Percentiles rank a stretch among this genome's conserved stretches.
Conservation (phyloP, 805 yeast species). For the Helenozyma rhizophorensis region DNA sequence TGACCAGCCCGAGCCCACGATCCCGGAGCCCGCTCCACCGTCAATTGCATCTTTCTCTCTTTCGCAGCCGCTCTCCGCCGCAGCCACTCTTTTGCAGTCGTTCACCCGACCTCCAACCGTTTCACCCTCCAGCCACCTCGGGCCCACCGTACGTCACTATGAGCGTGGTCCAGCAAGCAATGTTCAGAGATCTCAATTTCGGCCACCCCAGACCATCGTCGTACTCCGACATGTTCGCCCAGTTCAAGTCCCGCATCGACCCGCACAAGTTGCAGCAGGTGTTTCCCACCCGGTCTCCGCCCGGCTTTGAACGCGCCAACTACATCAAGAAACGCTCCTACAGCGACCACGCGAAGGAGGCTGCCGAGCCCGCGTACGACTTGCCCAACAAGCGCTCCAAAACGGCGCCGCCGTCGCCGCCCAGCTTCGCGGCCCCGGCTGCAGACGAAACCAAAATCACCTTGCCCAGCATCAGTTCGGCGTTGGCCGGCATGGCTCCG, state of each 20-base stretch:
- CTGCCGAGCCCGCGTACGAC: neutral
- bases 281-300: slow-evolving; percentile 3
- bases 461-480: slow-evolving; percentile 36
- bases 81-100: too few relatives aligned
- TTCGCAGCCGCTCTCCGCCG: too few relatives aligned
- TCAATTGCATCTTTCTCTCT: too few relatives aligned
- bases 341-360: slow-evolving; percentile 16
- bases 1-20: too few relatives aligned
- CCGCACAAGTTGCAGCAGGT: slow-evolving; percentile 8
- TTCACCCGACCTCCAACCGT: too few relatives aligned
- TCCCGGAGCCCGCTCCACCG: too few relatives aligned
- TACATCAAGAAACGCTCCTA: slow-evolving; percentile 25
- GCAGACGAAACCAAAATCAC: slow-evolving; percentile 7
- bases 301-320: slow-evolving; percentile 1
- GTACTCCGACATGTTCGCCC: slow-evolving; percentile 28
- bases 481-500: slow-evolving; percentile 12
- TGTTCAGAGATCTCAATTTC: slow-evolving; percentile 28
- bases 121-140: too few relatives aligned
- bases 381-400: slow-evolving; percentile 5
- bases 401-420: slow-evolving; percentile 14
- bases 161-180: slow-evolving; percentile 30
- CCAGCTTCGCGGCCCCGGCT: neutral
- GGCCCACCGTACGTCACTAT: slow-evolving; percentile 8
- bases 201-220: slow-evolving; percentile 31
- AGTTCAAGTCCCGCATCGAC: slow-evolving; percentile 20